phyloP scores from a whole-genome alignment of 2,329 filamentous ascomycete genomes.

The Talaromyces sp. region DNA sequence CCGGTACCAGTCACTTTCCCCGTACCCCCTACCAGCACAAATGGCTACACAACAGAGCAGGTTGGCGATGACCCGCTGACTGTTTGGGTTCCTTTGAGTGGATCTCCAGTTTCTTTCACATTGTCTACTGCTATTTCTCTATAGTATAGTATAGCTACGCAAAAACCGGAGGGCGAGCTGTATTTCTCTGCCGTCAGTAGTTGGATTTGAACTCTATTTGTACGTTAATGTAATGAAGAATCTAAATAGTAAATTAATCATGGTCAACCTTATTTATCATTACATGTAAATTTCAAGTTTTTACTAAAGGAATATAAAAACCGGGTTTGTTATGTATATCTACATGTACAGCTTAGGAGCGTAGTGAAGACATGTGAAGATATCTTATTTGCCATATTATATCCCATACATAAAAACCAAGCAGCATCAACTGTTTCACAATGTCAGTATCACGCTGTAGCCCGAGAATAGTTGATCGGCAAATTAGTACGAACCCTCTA shows the following conservation, averaged over 20 bases:
- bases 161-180: not conserved
- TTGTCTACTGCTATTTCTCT: conserved; percentile 34
- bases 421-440: not conserved
- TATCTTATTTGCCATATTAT: too few relatives aligned
- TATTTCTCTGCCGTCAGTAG: not conserved
- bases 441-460: not conserved
- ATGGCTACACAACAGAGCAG: conserved; percentile 47
- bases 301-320: not conserved
- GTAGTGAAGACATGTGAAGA: too few relatives aligned
- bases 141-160: conserved; percentile 20
- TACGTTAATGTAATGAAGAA: not conserved
- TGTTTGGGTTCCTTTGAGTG: conserved; percentile 46
- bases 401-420: too few relatives aligned
- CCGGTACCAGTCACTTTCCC: conserved; percentile 55
- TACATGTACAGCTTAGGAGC: too few relatives aligned
- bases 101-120: conserved; percentile 43
- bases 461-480: not conserved
- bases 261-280: not conserved
- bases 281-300: not conserved
- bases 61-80: conserved; percentile 53
- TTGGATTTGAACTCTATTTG: not conserved
- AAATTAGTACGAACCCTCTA: not conserved
- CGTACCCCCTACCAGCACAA: conserved; percentile 37
- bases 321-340: not conserved
- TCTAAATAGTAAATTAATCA: not conserved